A percentile compares a stretch with the other conserved stretches of the same genome.
phyloP scores from a whole-genome alignment of 176 grass and related monocot species.

The Hyparrhenia diplandra region DNA sequence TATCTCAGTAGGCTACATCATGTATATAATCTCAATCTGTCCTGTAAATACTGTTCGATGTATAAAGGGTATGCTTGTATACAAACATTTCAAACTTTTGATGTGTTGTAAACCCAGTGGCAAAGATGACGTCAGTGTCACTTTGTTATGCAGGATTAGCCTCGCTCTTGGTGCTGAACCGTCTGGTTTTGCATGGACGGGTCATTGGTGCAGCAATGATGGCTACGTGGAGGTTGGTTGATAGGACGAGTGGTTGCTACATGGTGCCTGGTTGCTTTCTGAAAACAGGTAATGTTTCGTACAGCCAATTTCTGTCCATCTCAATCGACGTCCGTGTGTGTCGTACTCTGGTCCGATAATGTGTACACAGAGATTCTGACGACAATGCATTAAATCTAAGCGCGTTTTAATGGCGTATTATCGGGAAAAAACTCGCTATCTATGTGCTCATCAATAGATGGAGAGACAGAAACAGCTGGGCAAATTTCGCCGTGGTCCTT shows the following conservation, averaged over 20 bases:
- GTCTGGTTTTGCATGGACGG: neutral
- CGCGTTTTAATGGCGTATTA: neutral
- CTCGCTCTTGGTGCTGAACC: neutral
- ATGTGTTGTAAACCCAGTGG: neutral
- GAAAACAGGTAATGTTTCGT: neutral
- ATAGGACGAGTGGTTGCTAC: conserved; percentile 25
- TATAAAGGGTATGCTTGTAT: neutral
- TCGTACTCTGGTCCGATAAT: neutral
- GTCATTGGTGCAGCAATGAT: neutral
- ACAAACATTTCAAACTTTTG: neutral
- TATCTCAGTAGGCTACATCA: neutral
- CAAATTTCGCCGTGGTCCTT: neutral
- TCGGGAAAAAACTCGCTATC: neutral
- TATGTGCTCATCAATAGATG: neutral
- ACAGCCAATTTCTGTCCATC: neutral
- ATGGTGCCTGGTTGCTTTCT: conserved; percentile 37
- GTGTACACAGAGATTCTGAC: conserved; percentile 21
- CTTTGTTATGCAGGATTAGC: neutral
- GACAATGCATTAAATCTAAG: conserved; percentile 3
- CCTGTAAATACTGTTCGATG: conserved; percentile 30
- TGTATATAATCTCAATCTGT: neutral
- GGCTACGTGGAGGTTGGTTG: neutral
- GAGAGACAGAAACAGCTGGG: neutral
- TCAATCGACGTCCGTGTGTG: neutral
- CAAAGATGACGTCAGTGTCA: neutral